Evolutionary conservation across 2,329 filamentous ascomycete species (phyloP), one percentile per base, ranked within the genome.

Genomic region (Ilyonectria destructans): DNA sequence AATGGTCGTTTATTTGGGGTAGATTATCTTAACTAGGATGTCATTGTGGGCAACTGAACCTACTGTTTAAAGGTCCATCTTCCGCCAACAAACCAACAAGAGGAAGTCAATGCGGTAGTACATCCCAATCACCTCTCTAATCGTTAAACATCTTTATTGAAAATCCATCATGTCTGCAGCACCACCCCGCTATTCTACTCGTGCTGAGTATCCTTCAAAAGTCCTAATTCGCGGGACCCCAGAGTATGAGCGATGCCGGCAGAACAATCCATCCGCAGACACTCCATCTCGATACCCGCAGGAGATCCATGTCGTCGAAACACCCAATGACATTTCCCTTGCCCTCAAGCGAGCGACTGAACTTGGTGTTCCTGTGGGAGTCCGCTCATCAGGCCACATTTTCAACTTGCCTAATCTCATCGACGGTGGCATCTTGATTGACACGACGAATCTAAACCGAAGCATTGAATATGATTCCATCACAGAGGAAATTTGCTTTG

Each of bases 241-340:
- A 23, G 65, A 67, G 35, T 67, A 67, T 15, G 65, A 67, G 49
- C 60, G 65, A 48, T 67, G 65, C 21, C 65, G 65, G 19, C 59
- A 54, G 21, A 63, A 67, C 29, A 67, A 67, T 23, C 65, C 65
- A 54, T 54, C 65, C 13, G 65, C 65, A 9, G 59, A 59, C 35
- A 58, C 59, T 10, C 59, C 65, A 31, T 59, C 54, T 37, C 59
- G 65, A 13, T 67, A 48, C 19, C 65, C 65, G 1, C 46, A 26
- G 45, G 65, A 67, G 13, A 67, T 67, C 7, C 65, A 67, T n/a
- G 58, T 67, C 17, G 55, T 55, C 1, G 60, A 63, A 40, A 45
- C 49, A 13, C 60, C 60, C 4, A 21, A 56, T 1, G 60, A 67
- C 55, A 48, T 59, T 26, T 54, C 59, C 2, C 15, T 15, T 1